Percentiles rank a stretch among this genome's conserved stretches.
Evolutionary conservation across 2,329 filamentous ascomycete genomes (phyloP).

Genomic region (Claviceps monticola): DNA sequence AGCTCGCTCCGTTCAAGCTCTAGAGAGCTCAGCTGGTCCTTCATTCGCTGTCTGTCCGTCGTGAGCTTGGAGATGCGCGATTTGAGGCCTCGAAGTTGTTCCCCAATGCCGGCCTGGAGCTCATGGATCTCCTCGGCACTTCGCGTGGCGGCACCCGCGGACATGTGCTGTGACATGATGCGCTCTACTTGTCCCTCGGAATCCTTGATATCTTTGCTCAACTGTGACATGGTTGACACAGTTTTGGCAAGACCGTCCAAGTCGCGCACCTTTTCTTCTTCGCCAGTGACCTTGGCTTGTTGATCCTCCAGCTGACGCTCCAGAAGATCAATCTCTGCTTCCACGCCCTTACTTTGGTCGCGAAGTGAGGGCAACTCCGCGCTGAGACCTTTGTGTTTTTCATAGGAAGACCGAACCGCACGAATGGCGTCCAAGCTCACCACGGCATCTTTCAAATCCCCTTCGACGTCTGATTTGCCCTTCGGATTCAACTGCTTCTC

Average conservation of each 20-base stretch:
- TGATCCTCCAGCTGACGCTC: conserved; percentile 50
- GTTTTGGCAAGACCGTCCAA: conserved; percentile 65
- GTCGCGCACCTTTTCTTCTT: conserved; percentile 53
- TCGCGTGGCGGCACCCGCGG: conserved; percentile 42
- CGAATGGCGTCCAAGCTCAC: conserved; percentile 44
- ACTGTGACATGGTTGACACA: conserved; percentile 61
- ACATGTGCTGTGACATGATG: conserved; percentile 62
- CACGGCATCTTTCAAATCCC: conserved; percentile 39
- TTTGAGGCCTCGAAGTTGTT: conserved; percentile 53
- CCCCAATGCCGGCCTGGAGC: conserved; percentile 51
- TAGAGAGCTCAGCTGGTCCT: conserved; percentile 51
- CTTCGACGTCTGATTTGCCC: conserved; percentile 47
- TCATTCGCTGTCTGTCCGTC: conserved; percentile 56
- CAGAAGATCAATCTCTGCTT: conserved; percentile 46
- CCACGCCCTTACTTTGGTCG: conserved; percentile 46
- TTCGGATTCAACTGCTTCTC: conserved; percentile 48
- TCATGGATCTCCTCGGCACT: conserved; percentile 76
- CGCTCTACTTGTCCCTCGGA: conserved; percentile 62
- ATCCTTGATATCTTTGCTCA: conserved; percentile 55
- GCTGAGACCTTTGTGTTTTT: conserved; percentile 57
- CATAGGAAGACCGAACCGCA: conserved; percentile 52
- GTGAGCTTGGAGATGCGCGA: conserved; percentile 50
- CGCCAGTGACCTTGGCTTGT: conserved; percentile 51
- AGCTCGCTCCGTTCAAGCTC: conserved; percentile 69
- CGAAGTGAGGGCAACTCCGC: conserved; percentile 58